A percentile compares a stretch with the other conserved stretches of the same genome.
phyloP scores from a whole-genome alignment of 345 rosid genomes.

The Iberis pinnata region DNA sequence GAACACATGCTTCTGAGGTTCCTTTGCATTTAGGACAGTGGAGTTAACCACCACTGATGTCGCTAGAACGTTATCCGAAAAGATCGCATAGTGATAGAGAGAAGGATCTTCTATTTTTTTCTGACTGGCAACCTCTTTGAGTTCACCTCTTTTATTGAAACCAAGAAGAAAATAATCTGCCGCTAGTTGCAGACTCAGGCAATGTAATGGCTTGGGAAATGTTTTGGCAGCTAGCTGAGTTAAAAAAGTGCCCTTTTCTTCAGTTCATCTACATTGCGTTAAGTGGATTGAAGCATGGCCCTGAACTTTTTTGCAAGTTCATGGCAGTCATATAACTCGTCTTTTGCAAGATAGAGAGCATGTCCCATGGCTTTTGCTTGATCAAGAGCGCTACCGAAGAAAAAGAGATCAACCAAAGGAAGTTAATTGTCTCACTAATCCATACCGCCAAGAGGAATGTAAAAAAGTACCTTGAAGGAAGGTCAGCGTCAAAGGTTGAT shows the following conservation, averaged over 20 bases:
- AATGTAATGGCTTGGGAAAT: constrained; percentile 78
- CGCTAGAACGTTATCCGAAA: constrained; percentile 92
- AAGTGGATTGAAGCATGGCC: constrained; percentile 77
- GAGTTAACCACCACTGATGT: constrained; percentile 96
- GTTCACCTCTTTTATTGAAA: constrained; percentile 33
- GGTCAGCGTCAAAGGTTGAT: constrained; percentile 76
- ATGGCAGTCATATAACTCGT: constrained; percentile 65
- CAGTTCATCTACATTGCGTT: constrained; percentile 47
- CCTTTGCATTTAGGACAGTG: constrained; percentile 53
- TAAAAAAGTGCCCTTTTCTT: constrained; percentile 85
- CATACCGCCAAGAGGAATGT: constrained; percentile 20
- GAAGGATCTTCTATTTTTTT: constrained; percentile 65
- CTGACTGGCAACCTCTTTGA: constrained; percentile 30
- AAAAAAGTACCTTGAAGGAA: constrained; percentile 56
- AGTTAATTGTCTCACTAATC: neutral
- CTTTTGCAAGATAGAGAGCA: constrained; percentile 77
- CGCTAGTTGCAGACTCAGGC: constrained; percentile 81
- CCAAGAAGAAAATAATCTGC: constrained; percentile 62
- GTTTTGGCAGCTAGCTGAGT: constrained; percentile 98
- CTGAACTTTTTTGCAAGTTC: constrained; percentile 67
- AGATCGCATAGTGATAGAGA: constrained; percentile 87
- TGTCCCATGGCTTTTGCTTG: constrained; percentile 88
- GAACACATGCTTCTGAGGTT: constrained; percentile 83
- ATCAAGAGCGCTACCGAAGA: constrained; percentile 61
- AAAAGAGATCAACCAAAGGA: neutral